Evolutionary conservation across 2,329 filamentous ascomycete genomes (phyloP), one percentile per base, ranked within the genome.

Genomic region (Xenoacremonium recifei): DNA sequence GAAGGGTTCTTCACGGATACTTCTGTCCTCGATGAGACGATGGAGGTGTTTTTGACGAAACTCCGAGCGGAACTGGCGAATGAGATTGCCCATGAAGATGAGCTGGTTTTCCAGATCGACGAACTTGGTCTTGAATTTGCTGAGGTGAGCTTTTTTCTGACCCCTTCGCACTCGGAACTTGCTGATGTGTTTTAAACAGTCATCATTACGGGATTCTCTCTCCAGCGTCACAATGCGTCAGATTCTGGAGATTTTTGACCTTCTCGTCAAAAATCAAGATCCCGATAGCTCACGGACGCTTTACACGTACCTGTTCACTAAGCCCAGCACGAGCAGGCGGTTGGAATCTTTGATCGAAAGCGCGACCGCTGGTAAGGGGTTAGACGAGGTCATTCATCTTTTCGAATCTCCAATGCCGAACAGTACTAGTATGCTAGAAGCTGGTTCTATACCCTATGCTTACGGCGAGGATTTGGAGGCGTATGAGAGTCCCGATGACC

Each of bases 101-200:
- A 78, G 42, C 58, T 79, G 31, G 64, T 71, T n/a, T 66, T 77
- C 30, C 71, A 75, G 44, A 61, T 78, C 35, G 72, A 77, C 20
- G 70, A 76, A 44, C 66, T 79, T 30, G 73, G 72, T 7, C 62
- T 79, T 21, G 74, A 78, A 55, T 76, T 77, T 56, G 63, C 71
- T 16, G 74, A 78, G 63, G 72, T 74, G 61, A 49, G 69, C 29
- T 30, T 25, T 48, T 13, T 35, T 11, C 6, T 15, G 12, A 4
- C 9, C 20, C 16, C 16, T 32, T 19, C 37, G 18, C 5, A 10
- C 13, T 9, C 3, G 37, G 32, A 12, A 15, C 17, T 33, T 37
- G 37, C 60, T 68, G 55, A 69, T 54, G 6, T 21, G 21, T 18
- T 21, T 29, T n/a, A n/a, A n/a, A 3, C 35, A 72, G 69, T 66